Base-by-base conservation (phyloP, 2,329 filamentous ascomycete species). In the Alternaria sp. region DNA sequence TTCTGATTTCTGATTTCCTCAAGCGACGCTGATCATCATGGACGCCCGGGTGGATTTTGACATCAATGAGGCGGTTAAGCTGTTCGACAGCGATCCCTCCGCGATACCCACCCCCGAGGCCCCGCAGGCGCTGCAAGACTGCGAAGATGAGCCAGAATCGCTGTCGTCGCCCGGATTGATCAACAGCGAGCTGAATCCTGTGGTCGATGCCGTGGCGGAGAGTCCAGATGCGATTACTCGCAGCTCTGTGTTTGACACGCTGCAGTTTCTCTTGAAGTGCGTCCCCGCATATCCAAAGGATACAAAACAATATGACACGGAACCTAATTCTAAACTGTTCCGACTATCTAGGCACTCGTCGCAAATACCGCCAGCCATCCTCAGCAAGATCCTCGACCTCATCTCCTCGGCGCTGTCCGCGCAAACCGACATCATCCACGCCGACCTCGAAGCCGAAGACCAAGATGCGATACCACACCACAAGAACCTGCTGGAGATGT, bases 241-340 rank as follows among this genome's bases (percentile, higher is more conserved):
- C 81, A 88, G 89, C 74, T 87, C 89, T 55, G 87, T 90, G 69
- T 94, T 98, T 83, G 95, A 99, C 84, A 97, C 94, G 66, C 82
- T 99, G 72, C 95, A 97, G 81, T 97, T 97, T 78, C 85, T 99
- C 63, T 87, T 99, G 84, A 99, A 99, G 95, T 98, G 89, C 85
- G 93, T 88, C 76, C 87, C 88, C 82, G 85, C 84, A 78, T 86
- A 83, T 78, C 78, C 75, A 75, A 70, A 74, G 62, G 37, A 75
- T 64, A 74, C 73, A 45, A 72, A 67, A 59, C 49, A 62, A 62
- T 60, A 75, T 68, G 67, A 66, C 50, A 61, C 68, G 69, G 82
- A 84, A 79, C 82, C 83, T 82, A 81, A 87, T 84, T 87, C 87
- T 91, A 84, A 90, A 83, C 83, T 87, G 65, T 87, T 87, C 80